Base-by-base conservation (phyloP, 2,329 filamentous ascomycete genomes). In the Annulohypoxylon truncatum region DNA sequence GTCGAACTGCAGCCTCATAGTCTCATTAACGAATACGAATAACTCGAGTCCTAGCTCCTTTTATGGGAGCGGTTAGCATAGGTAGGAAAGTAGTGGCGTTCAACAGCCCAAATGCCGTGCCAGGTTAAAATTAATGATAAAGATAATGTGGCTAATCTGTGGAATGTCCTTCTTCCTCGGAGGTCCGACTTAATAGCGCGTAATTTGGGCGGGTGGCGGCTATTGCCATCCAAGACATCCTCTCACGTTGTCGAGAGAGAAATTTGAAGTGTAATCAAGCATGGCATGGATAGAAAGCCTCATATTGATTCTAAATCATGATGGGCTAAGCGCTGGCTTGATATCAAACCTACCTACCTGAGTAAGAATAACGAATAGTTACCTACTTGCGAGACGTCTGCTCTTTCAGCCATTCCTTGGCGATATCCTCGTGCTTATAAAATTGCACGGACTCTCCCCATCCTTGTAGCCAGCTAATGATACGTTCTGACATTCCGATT, bases 21-120 rank as follows among this genome's bases (percentile, higher is more conserved):
- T 87, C 0, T 85, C 85, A 61, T 88, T 88, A 4, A 84, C 85
- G 50, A 83, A 79, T 3, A 87, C 85, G 55, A 85, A 82, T 0
- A 82, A 72, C 62, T 84, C 80, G 5, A 80, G 74, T 0, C 77
- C 78, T 2, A 77, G 70, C 1, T 76, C 72, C 12, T 78, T 0
- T 72, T 73, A n/a, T n/a, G 12, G 87, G 73, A 0, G 69, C 69
- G 1, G 75, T 56, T 1, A 87, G 75, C 0, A 83, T 84, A 2
- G 74, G 64, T 0, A 66, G 44, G 0, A 86, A n/a, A n/a, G n/a
- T n/a, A n/a, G n/a, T n/a, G n/a, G n/a, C n/a, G n/a, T n/a, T n/a
- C n/a, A n/a, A n/a, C n/a, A n/a, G n/a, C n/a, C n/a, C n/a, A n/a
- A n/a, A n/a, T n/a, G n/a, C n/a, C n/a, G n/a, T n/a, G n/a, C n/a